These are phyloP conservation scores for Luvunga scandens DNA, from an alignment of 345 rosid genomes.

Conservation along the genomic window DNA sequence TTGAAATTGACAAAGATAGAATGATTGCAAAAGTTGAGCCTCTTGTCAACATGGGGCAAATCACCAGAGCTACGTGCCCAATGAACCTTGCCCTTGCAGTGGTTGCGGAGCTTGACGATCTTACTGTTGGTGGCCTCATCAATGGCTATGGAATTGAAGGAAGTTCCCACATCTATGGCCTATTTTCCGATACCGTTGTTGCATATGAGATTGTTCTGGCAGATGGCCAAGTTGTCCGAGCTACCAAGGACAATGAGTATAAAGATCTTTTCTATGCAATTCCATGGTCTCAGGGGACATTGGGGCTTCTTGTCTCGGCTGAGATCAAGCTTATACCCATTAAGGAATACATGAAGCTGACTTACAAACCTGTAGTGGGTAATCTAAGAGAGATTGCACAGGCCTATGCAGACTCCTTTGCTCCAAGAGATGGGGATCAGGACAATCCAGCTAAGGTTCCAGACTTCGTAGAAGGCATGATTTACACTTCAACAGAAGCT, in stretches of 20 bases:
- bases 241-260: conserved; percentile 88
- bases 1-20: conserved; percentile 77
- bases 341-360: conserved; percentile 91
- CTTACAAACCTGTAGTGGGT: conserved; percentile 82
- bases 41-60: conserved; percentile 99
- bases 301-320: conserved; percentile 94
- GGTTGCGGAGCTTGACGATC: conserved; percentile 99
- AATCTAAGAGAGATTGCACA: conserved; percentile 68
- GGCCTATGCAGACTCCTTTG: conserved; percentile 87
- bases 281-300: conserved; percentile 99
- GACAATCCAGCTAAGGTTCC: conserved; percentile 76
- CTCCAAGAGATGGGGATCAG: conserved; percentile 87
- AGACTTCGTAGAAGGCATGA: conserved; percentile 93
- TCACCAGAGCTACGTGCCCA: conserved; percentile 72
- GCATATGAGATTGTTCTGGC: conserved; percentile 93
- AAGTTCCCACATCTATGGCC: conserved; percentile 94
- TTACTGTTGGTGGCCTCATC: conserved; percentile 98
- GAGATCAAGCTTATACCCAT: conserved; percentile 86
- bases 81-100: conserved; percentile 97
- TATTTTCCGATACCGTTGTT: conserved; percentile 94
- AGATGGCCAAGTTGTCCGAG: conserved; percentile 84
- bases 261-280: conserved; percentile 87
- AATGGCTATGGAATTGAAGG: conserved; percentile 99
- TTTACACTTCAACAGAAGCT: conserved; percentile 64
- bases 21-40: conserved; percentile 98